Percentiles rank a stretch among this genome's conserved stretches.
Evolutionary conservation across 2,329 filamentous ascomycete genomes (phyloP).

Genomic region (Thielaviopsis ethacetica): DNA sequence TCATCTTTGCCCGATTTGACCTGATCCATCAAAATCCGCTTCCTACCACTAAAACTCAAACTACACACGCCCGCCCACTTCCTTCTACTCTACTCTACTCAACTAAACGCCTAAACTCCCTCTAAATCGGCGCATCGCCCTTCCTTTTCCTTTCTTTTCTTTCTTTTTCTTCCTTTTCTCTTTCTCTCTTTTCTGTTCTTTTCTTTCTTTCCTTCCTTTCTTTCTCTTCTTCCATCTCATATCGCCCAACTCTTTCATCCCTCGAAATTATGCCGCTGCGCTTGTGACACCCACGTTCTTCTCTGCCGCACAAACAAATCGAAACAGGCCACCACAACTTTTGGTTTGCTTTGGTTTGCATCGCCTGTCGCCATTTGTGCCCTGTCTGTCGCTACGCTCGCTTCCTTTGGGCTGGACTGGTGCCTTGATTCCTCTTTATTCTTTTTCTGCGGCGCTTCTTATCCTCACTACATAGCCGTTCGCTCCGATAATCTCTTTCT

Average conservation of each 20-base stretch:
- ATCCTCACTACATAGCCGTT: too few relatives aligned
- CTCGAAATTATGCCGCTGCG: neutral
- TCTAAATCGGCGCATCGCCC: neutral
- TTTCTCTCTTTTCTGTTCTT: neutral
- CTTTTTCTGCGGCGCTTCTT: too few relatives aligned
- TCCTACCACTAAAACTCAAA: neutral
- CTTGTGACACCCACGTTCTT: neutral
- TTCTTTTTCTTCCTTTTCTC: neutral
- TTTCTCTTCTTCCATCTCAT: neutral
- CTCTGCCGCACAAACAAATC: neutral
- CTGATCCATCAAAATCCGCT: neutral
- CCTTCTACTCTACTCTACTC: neutral
- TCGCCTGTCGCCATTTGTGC: too few relatives aligned
- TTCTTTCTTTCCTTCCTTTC: neutral
- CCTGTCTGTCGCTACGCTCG: too few relatives aligned
- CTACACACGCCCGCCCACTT: too few relatives aligned
- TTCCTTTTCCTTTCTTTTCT: neutral
- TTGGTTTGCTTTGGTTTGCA: too few relatives aligned
- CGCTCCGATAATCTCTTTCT: too few relatives aligned
- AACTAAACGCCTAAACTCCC: neutral
- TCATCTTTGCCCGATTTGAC: neutral
- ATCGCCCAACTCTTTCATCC: too few relatives aligned
- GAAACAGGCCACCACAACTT: too few relatives aligned
- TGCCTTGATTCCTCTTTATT: too few relatives aligned
- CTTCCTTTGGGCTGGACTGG: too few relatives aligned